Conservation (phyloP, 2,329 filamentous ascomycete genomes). For the Epicoccum sorghinum region DNA sequence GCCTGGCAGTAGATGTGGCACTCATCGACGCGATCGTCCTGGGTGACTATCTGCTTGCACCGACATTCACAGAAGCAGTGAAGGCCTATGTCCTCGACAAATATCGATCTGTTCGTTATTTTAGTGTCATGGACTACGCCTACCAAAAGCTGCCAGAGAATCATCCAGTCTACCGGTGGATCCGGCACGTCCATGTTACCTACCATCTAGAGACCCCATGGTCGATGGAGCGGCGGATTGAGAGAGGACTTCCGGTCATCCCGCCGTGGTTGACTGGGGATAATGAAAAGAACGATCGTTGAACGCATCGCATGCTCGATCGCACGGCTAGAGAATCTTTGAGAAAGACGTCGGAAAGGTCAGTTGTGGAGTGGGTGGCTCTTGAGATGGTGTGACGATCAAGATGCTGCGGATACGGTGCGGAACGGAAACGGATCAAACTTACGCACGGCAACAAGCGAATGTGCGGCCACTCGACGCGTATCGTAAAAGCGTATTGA, state of each 20-base stretch:
- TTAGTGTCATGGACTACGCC: neutral
- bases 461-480: neutral
- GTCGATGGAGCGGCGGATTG: neutral
- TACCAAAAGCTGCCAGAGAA: neutral
- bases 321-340: neutral
- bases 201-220: neutral
- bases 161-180: neutral
- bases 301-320: neutral
- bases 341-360: too few relatives aligned
- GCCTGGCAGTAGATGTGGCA: neutral
- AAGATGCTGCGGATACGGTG: neutral
- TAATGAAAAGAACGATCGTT: too few relatives aligned
- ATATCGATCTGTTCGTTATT: neutral
- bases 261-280: too few relatives aligned
- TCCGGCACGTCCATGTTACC: neutral
- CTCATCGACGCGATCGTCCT: neutral
- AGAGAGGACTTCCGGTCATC: too few relatives aligned
- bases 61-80: neutral
- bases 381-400: too few relatives aligned
- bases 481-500: neutral
- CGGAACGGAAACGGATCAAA: neutral
- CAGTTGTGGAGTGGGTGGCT: too few relatives aligned
- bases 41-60: neutral
- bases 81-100: neutral
- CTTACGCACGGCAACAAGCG: neutral